Percentiles rank a stretch among this genome's conserved stretches.
Evolutionary conservation across 352 stramenopile genomes (phyloP).

Genomic region (Plasmopara halstedii): DNA sequence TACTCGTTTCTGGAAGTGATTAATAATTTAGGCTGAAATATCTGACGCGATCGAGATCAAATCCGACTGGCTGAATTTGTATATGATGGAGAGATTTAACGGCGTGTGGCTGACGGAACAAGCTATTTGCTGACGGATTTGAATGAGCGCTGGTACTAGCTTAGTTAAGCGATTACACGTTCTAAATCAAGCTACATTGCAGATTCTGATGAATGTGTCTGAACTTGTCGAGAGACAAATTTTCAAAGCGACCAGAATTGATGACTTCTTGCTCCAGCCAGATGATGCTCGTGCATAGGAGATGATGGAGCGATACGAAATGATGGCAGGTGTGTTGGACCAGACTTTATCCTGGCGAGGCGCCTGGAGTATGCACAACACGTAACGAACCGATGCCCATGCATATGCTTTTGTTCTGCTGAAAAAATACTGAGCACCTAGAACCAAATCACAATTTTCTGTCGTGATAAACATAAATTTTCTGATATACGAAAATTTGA

Average conservation of each 20-base stretch:
- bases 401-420: too few relatives aligned
- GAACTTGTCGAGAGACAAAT: neutral
- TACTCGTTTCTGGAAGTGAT: too few relatives aligned
- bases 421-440: too few relatives aligned
- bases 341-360: neutral
- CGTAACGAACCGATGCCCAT: neutral
- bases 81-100: too few relatives aligned
- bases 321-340: neutral
- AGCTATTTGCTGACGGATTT: neutral
- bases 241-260: neutral
- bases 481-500: too few relatives aligned
- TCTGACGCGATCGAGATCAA: too few relatives aligned
- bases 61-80: too few relatives aligned
- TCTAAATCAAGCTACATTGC: neutral
- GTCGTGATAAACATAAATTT: too few relatives aligned
- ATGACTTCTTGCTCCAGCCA: neutral
- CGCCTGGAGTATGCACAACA: neutral
- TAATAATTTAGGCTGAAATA: too few relatives aligned
- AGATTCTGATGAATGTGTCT: neutral
- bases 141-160: neutral
- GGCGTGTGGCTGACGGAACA: too few relatives aligned
- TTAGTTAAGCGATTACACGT: neutral
- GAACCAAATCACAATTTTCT: too few relatives aligned
- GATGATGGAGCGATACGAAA: neutral
- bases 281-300: neutral